A percentile compares a stretch with the other conserved stretches of the same genome.
Conservation (phyloP, 2,329 filamentous ascomycete species). For the Pleochaeta shiraiana region DNA sequence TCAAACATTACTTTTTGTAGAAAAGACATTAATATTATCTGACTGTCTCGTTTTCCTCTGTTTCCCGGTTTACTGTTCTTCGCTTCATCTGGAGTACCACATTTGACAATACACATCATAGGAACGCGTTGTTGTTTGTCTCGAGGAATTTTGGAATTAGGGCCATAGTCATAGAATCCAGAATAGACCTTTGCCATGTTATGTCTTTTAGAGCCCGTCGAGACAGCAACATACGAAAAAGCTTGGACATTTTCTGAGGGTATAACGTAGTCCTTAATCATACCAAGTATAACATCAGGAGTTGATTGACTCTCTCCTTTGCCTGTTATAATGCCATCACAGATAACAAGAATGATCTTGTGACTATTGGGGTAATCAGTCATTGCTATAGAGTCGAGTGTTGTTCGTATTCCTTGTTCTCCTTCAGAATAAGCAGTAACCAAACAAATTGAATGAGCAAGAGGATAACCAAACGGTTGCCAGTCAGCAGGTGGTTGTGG, state of each 20-base stretch:
- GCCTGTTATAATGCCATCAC: constrained; percentile 95
- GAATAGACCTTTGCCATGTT: constrained; percentile 99
- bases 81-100: constrained; percentile 74
- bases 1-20: constrained; percentile 99
- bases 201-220: constrained; percentile 89
- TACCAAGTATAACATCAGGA: constrained; percentile 70
- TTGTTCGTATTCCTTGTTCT: constrained; percentile 77
- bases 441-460: constrained; percentile 83
- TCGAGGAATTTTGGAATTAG: constrained; percentile 50
- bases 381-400: constrained; percentile 85
- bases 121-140: constrained; percentile 94
- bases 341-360: constrained; percentile 90
- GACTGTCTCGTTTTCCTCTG: constrained; percentile 94
- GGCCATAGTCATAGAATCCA: constrained; percentile 94
- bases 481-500: constrained; percentile 92
- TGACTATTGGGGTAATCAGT: constrained; percentile 99
- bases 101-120: constrained; percentile 94
- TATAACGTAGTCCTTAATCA: constrained; percentile 84
- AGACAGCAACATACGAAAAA: constrained; percentile 92
- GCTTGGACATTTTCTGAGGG: constrained; percentile 63
- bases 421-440: constrained; percentile 97
- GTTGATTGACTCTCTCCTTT: constrained; percentile 72
- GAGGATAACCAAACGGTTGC: constrained; percentile 89
- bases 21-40: constrained; percentile 99
- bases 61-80: constrained; percentile 77